phyloP scores from a whole-genome alignment of 768 basidiomycete species.

The Lactarius quietus region DNA sequence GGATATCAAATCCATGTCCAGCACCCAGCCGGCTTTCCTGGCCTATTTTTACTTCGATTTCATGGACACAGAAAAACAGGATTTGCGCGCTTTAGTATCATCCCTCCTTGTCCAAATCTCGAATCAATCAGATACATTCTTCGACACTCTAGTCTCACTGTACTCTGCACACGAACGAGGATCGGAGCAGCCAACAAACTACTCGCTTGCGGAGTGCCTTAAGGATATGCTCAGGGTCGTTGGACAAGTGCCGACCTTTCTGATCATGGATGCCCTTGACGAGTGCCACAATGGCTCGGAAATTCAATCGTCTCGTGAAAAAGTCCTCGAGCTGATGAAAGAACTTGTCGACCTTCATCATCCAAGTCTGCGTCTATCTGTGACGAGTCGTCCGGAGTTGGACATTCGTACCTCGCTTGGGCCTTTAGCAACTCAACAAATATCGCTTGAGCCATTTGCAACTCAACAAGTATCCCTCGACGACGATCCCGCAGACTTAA shows the following conservation, averaged over 20 bases:
- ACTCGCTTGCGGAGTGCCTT: neutral
- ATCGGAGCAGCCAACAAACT: neutral
- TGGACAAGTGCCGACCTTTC: neutral
- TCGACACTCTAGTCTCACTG: neutral
- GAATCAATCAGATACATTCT: neutral
- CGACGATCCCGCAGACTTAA: too few relatives aligned
- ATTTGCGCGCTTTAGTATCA: neutral
- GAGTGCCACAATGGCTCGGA: neutral
- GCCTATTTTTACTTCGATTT: neutral
- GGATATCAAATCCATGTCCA: neutral
- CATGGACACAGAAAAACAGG: neutral
- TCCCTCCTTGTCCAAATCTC: conserved; percentile 4
- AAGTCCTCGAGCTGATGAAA: neutral
- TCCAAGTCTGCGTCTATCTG: neutral
- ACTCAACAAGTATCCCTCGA: neutral
- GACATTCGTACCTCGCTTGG: neutral
- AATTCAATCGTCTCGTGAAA: neutral
- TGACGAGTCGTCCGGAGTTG: neutral
- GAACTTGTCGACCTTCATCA: neutral
- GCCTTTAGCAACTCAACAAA: neutral
- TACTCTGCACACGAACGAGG: neutral
- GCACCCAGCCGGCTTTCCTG: neutral
- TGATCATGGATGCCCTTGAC: neutral
- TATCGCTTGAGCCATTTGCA: neutral
- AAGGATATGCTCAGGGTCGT: neutral